Percentiles rank a stretch among this genome's conserved stretches.
phyloP scores from a whole-genome alignment of 805 yeast genomes.

The Suhomyces pyralidae region DNA sequence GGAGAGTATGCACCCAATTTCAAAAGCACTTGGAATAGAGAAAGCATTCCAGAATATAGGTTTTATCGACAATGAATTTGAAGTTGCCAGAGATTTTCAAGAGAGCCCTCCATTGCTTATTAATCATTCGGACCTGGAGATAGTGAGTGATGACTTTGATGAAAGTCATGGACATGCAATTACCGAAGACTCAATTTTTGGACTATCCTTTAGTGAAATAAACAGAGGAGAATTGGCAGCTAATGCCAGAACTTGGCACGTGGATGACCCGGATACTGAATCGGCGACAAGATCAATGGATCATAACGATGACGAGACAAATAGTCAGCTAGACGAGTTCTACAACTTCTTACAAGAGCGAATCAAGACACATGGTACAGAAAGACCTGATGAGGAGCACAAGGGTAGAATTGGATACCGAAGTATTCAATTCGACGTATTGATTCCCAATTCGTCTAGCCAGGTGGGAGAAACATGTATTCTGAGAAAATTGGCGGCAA shows the following conservation, averaged over 20 bases:
- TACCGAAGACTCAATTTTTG: constrained; percentile 14
- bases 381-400: neutral
- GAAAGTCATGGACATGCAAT: neutral
- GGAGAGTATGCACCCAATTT: neutral
- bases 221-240: constrained; percentile 8
- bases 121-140: neutral
- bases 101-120: neutral
- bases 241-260: neutral
- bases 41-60: neutral
- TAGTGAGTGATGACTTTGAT: neutral
- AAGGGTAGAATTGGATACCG: neutral
- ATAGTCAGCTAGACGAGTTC: constrained; percentile 11
- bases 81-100: constrained; percentile 13
- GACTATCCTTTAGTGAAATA: constrained; percentile 21
- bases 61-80: constrained; percentile 7
- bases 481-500: constrained; percentile 22
- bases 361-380: neutral
- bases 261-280: neutral
- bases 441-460: constrained; percentile 14
- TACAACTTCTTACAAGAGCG: constrained; percentile 10
- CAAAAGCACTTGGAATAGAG: neutral
- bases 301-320: neutral
- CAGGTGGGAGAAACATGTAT: constrained; percentile 10
- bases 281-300: neutral
- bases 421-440: constrained; percentile 9